Base-by-base conservation (phyloP, 257 asterid species). In the Solanum medicagineum region DNA sequence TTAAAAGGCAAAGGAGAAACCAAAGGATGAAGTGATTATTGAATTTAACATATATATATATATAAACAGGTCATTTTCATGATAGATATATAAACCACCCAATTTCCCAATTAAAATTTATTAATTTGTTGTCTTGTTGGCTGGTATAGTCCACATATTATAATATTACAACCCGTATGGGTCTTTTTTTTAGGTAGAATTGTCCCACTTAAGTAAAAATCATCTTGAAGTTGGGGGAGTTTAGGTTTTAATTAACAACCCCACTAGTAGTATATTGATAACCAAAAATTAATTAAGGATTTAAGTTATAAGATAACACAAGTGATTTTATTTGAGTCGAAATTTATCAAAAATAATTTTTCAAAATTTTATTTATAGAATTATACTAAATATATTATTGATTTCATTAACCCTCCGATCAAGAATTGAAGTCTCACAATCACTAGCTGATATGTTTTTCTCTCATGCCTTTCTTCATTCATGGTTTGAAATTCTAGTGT, bases 41-140 rank as follows among this genome's bases (percentile, higher is more conserved):
- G 8, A 70, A 2, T 24, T 40, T 82, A 57, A 69, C 5, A 71
- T 63, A 68, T 17, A 56, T 45, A 7, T 11, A 40, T 36, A 16
- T 2, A 45, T 22, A 83, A 87, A 87, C 16, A 65, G 32, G 87
- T 84, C 85, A 59, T 84, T 80, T 79, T 84, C 80, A 42, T 69
- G 15, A 71, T 68, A 71, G 73, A 53, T 60, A 56, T 69, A 49
- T 4, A 74, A 9, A 51, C 26, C 65, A 77, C 24, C 83, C 17
- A 49, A 49, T 70, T 19, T 19, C 60, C 44, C 44, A 75, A 74
- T 14, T 75, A 13, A 51, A 75, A 22, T 12, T 7, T 12, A 73
- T 45, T 73, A 45, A 73, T 73, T 49, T 79, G 42, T n/a, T 32
- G 36, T 14, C 44, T 51, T 24, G 81, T 83, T 83, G 56, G 66